Percentiles rank a stretch among this genome's conserved stretches.
These are phyloP conservation scores for Claviceps humidiphila DNA, from an alignment of 2,329 filamentous ascomycete genomes.

Conservation along the genomic window DNA sequence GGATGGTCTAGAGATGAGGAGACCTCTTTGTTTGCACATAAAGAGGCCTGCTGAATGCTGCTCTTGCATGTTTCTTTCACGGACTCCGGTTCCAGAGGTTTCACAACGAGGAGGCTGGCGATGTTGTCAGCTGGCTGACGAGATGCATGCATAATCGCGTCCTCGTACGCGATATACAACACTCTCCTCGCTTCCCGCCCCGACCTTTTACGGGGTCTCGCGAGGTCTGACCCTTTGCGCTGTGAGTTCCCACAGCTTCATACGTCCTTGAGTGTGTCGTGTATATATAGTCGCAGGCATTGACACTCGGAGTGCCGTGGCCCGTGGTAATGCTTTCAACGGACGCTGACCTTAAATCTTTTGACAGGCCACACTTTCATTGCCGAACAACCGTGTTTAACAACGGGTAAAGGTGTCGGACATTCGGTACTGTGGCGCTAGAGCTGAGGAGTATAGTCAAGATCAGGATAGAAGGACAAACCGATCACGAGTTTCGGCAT, in stretches of 20 bases:
- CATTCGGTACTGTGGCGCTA: no score
- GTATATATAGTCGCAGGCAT: background rate
- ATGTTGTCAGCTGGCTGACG: constrained; percentile 52
- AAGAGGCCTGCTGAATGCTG: no score
- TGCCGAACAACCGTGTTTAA: constrained; percentile 43
- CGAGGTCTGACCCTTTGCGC: constrained; percentile 47
- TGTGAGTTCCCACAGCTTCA: constrained; percentile 30
- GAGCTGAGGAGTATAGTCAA: no score
- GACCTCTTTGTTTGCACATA: no score
- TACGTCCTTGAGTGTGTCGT: background rate
- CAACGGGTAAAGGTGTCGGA: constrained; percentile 24
- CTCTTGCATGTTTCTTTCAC: background rate
- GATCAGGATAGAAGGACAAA: no score
- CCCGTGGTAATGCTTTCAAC: background rate
- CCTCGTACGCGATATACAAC: constrained; percentile 56
- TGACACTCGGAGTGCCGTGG: background rate
- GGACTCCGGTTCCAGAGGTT: constrained; percentile 35
- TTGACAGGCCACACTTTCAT: constrained; percentile 38
- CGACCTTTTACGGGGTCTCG: constrained; percentile 49
- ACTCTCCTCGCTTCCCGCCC: constrained; percentile 48
- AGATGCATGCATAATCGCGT: constrained; percentile 52
- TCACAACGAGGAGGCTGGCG: constrained; percentile 56
- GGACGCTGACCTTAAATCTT: background rate
- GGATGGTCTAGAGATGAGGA: no score
- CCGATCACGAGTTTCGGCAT: constrained; percentile 48